phyloP scores from a whole-genome alignment of 2,329 filamentous ascomycete species.

The Penicillium hordei region DNA sequence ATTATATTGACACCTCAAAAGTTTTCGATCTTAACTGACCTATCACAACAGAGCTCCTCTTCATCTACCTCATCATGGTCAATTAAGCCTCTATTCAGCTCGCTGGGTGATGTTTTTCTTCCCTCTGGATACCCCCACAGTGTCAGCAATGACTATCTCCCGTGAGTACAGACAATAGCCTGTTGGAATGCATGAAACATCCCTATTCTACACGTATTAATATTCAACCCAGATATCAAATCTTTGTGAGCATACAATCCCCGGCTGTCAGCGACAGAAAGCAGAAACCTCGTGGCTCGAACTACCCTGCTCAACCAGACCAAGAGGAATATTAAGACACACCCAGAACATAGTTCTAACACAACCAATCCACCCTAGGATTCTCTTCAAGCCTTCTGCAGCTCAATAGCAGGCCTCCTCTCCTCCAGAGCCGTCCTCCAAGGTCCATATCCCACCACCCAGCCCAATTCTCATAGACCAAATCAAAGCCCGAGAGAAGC shows the following conservation, averaged over 20 bases:
- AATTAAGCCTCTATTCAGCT: constrained; percentile 31
- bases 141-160: constrained; percentile 79
- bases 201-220: constrained; percentile 12
- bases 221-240: constrained; percentile 57
- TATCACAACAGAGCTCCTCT: constrained; percentile 18
- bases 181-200: not conserved
- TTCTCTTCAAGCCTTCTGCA: constrained; percentile 45
- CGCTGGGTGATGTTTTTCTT: constrained; percentile 70
- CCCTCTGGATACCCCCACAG: constrained; percentile 86
- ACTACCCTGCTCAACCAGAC: not conserved
- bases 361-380: constrained; percentile 28
- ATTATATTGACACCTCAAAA: not conserved
- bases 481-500: too few relatives aligned
- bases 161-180: constrained; percentile 46
- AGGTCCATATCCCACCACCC: constrained; percentile 44
- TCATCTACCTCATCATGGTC: constrained; percentile 25
- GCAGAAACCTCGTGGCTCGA: not conserved
- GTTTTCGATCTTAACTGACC: not conserved
- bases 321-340: not conserved
- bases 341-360: not conserved
- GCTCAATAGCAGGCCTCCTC: constrained; percentile 56
- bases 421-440: constrained; percentile 80
- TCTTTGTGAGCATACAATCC: constrained; percentile 55
- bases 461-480: not conserved
- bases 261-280: not conserved